Base-by-base conservation (phyloP, 2,329 filamentous ascomycete species). In the Cercospora canescens region DNA sequence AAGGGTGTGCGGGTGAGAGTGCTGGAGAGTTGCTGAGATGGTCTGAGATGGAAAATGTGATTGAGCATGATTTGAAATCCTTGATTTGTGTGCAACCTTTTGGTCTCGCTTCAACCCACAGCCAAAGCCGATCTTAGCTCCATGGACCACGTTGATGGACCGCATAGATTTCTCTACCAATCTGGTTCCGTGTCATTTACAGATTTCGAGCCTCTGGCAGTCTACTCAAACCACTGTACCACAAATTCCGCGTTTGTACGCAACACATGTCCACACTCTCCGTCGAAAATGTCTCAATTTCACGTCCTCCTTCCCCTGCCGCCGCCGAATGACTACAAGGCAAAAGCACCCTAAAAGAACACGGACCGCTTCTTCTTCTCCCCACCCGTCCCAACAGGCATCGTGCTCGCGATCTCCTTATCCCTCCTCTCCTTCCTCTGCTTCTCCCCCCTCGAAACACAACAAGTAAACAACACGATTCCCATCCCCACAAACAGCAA, bases 401-500 rank as follows among this genome's bases (percentile, higher is more conserved):
- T 18, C 30, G 50, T 55, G 30, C 18, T 41, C 11, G 60, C 60
- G 32, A 62, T 62, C 45, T 54, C 60, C 60, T 41, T 34, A 9
- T 59, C 54, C 54, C 41, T 63, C 16, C 28, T 28, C 52, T 48
- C 52, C 37, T 37, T 58, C 37, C 55, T 63, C 14, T 69, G 69
- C 70, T 70, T 72, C 62, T 74, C 72, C 61, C 71, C 65, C 59
- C 69, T 68, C 12, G 65, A 65, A 8, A 64, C 67, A 39, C 65
- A 74, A 50, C 71, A 74, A 6, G 86, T 87, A 70, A 89, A 80
- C 71, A 90, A 84, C 64, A 90, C 82, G 58, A 89, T 70, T 61
- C 87, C 67, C 21, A 84, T 83, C 8, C 83, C 88, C 28, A 89
- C 65, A 60, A 89, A 81, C 21, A 84, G 79, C 70, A 82, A 81